Evolutionary conservation across 306 rosid genomes (phyloP).

Genomic region (Aeschynomene evenia): DNA sequence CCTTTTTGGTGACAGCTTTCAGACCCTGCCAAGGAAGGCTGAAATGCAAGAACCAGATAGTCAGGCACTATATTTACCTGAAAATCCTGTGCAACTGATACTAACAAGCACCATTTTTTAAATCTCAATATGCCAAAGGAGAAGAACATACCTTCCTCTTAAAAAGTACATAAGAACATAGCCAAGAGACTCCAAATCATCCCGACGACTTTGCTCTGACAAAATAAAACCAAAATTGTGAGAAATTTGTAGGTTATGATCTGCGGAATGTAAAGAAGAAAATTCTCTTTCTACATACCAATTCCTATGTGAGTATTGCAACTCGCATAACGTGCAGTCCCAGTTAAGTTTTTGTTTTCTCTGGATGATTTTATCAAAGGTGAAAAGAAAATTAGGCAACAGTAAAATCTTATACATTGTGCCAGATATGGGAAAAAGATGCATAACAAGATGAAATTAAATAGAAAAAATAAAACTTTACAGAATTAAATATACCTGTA

Average conservation of each 20-base stretch:
- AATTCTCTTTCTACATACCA: constrained; percentile 46
- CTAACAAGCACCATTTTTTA: constrained; percentile 4
- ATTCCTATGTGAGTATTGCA: constrained; percentile 83
- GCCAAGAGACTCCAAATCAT: constrained; percentile 91
- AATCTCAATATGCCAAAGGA: constrained; percentile 15
- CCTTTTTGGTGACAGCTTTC: constrained; percentile 72
- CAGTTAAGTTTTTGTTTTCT: constrained; percentile 80
- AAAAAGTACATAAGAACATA: constrained; percentile 82
- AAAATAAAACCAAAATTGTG: constrained; percentile 30
- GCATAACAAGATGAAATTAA: constrained; percentile 21
- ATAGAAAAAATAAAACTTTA: constrained; percentile 7
- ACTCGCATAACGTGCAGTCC: constrained; percentile 92
- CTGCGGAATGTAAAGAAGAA: background rate
- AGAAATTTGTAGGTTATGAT: constrained; percentile 19
- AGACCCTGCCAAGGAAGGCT: constrained; percentile 99
- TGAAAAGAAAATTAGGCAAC: constrained; percentile 34
- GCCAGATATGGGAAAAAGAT: constrained; percentile 10
- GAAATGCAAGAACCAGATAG: constrained; percentile 34
- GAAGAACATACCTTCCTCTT: constrained; percentile 70
- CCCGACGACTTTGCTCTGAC: constrained; percentile 87
- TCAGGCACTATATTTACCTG: constrained; percentile 16
- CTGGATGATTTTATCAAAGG: constrained; percentile 51
- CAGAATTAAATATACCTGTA: constrained; percentile 57
- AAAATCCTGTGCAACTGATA: constrained; percentile 13
- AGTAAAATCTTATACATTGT: background rate